Conservation (phyloP, 768 basidiomycete genomes). For the Plicaturopsis crispa region DNA sequence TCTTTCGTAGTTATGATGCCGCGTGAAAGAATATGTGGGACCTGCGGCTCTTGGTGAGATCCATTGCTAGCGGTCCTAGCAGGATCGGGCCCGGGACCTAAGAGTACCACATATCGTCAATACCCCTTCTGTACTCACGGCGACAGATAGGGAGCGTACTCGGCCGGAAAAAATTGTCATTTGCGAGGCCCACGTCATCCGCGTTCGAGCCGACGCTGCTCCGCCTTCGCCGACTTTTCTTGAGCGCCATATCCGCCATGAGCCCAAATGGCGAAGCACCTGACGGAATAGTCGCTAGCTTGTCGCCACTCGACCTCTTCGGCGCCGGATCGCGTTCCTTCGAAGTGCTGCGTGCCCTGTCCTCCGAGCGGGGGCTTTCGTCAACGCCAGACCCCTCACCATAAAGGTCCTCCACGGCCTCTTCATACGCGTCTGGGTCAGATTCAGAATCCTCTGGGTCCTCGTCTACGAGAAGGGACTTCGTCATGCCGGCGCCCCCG, state of each 20-base stretch:
- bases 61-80: no score
- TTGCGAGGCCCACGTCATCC: slow-evolving; percentile 57
- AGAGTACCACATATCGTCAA: no score
- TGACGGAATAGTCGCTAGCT: slow-evolving; percentile 50
- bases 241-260: slow-evolving; percentile 58
- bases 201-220: slow-evolving; percentile 31
- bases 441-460: slow-evolving; percentile 34
- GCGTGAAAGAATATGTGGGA: slow-evolving; percentile 58
- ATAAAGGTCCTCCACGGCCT: slow-evolving; percentile 20
- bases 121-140: slow-evolving; percentile 2
- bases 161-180: slow-evolving; percentile 57
- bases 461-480: slow-evolving; percentile 40
- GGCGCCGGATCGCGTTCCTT: slow-evolving; percentile 12
- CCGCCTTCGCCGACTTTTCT: slow-evolving; percentile 27
- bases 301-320: slow-evolving; percentile 33
- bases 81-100: slow-evolving; percentile 35
- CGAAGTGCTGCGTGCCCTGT: background rate
- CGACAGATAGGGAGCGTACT: slow-evolving; percentile 31
- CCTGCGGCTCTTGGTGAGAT: no score
- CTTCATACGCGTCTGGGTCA: slow-evolving; percentile 30
- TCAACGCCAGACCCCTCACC: slow-evolving; percentile 24
- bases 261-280: slow-evolving; percentile 68
- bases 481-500: slow-evolving; percentile 47
- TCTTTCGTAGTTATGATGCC: slow-evolving; percentile 58
- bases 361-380: slow-evolving; percentile 12